Base-by-base conservation (phyloP, 495 filamentous ascomycete species). In the Rhizodiscina lignyota region DNA sequence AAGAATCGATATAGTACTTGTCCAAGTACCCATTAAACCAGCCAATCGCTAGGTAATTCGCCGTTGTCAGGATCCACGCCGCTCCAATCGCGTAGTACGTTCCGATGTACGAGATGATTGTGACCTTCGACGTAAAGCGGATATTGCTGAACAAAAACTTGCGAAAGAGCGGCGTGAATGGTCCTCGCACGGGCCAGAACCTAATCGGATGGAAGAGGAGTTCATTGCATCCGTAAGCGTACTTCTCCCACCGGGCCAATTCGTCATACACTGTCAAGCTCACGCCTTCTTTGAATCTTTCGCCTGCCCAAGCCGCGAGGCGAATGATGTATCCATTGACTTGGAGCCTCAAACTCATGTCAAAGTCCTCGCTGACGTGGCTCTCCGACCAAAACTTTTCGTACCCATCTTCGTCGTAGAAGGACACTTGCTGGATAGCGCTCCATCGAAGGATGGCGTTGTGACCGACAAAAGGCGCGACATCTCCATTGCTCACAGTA, bases 41-140 rank as follows among this genome's bases (percentile, higher is more conserved):
- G 21, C 61, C 79, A 39, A 81, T 68, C 36, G 77, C 55, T 58
- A 84, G 79, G 53, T 83, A 85, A 56, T 85, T 85, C 41, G 64
- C 67, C 6, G 69, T 62, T 4, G 79, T 83, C 63, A 83, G 63
- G 51, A 83, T 69, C 79, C 77, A 83, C 27, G 79, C 76, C 10
- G 79, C 74, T 11, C 67, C 79, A 42, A 85, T 80, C 39, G 79
- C 79, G 50, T 85, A 85, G 58, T 85, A 85, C 18, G 79, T 84
- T 21, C 80, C 80, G 43, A 85, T 82, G 51, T 85, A 85, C 1
- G 77, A 76, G 44, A 84, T 61, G 44, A 84, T 77, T 26, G 79
- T 85, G 49, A 83, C 58, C 55, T 85, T 85, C 35, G 76, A 82
- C 5, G 79, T 78, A 45, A 85, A 62, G 11, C 72, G 77, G 47